A percentile compares a stretch with the other conserved stretches of the same genome.
phyloP scores from a whole-genome alignment of 2,329 filamentous ascomycete species.

The Fusarium ramigenum region DNA sequence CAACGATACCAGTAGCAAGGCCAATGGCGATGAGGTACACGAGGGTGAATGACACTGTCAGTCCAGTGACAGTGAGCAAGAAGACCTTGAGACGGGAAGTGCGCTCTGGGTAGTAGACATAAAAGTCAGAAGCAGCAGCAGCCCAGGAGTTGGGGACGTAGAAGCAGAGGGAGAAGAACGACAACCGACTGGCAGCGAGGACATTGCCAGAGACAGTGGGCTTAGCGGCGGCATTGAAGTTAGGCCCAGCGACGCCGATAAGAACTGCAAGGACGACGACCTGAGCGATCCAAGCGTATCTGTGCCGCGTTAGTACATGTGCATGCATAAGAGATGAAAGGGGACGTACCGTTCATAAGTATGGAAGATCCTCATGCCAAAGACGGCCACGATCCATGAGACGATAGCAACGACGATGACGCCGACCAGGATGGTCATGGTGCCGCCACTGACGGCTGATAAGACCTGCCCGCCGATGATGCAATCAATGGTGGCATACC shows the following conservation, averaged over 20 bases:
- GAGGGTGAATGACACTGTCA: constrained; percentile 69
- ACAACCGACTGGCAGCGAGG: constrained; percentile 67
- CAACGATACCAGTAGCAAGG: constrained; percentile 61
- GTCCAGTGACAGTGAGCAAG: constrained; percentile 72
- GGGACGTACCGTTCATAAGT: constrained; percentile 68
- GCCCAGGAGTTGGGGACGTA: constrained; percentile 68
- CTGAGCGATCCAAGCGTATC: constrained; percentile 67
- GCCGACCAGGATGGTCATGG: constrained; percentile 77
- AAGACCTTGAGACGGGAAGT: constrained; percentile 72
- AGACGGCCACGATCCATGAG: constrained; percentile 77
- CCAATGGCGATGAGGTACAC: constrained; percentile 70
- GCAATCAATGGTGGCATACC: constrained; percentile 80
- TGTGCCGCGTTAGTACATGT: constrained; percentile 19
- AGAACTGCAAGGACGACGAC: constrained; percentile 78
- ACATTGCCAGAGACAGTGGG: constrained; percentile 68
- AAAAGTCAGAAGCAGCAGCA: constrained; percentile 80
- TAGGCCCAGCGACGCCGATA: constrained; percentile 71
- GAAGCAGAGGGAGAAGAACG: constrained; percentile 75
- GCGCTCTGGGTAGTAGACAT: constrained; percentile 76
- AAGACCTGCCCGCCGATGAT: constrained; percentile 84
- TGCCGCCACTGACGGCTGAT: constrained; percentile 71
- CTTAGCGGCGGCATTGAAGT: constrained; percentile 70
- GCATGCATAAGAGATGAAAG: neutral
- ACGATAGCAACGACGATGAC: constrained; percentile 80
- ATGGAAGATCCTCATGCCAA: constrained; percentile 65